Evolutionary conservation across 163 green algal genomes (phyloP), one percentile per base, ranked within the genome.

Genomic region (Chlorella variabilis): DNA sequence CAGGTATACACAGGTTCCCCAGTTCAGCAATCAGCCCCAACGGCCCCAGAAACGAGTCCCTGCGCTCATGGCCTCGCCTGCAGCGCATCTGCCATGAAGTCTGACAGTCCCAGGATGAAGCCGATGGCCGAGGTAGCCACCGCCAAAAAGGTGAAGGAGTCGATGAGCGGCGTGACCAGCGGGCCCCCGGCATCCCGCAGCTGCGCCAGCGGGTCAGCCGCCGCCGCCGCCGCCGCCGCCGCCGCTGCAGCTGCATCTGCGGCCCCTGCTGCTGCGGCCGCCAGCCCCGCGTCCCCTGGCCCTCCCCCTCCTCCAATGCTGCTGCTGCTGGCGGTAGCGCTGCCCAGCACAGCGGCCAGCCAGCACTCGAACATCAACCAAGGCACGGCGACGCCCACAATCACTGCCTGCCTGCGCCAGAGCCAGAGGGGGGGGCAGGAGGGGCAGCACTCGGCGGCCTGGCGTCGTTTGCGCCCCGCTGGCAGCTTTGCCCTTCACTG

Each of bases 351-450:
- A 38, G 87, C 91, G 2, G 81, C 92, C 17, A 96, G 87, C 93
- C 93, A 97, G 20, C 77, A 25, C 3, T 95, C 36, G 76, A 96
- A 96, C 93, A 97, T 96, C 27, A 80, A 41, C 23, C 89, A 71
- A 1, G 93, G 86, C 6, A 93, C 76, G 4, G 71, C 31, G 0
- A 74, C 61, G 23, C 89, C 89, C 39, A 59, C 13, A 20, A 84
- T 17, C 5, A 91, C 45, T 25, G 90, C 84, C 3, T 78, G 73
- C 73, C 73, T 80, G 73, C 73, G 13, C 31, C 33, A 17, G 7
- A n/a, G n/a, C n/a, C n/a, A n/a, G n/a, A n/a, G n/a, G n/a, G n/a
- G n/a, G n/a, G n/a, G n/a, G n/a, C n/a, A 42, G 2, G 29, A 31
- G 33, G 62, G 4, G 18, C 34, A 31, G 58, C 33, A n/a, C n/a